Evolutionary conservation across 148 eudicot genomes (phyloP).

Genomic region (Persicaria maculosa): DNA sequence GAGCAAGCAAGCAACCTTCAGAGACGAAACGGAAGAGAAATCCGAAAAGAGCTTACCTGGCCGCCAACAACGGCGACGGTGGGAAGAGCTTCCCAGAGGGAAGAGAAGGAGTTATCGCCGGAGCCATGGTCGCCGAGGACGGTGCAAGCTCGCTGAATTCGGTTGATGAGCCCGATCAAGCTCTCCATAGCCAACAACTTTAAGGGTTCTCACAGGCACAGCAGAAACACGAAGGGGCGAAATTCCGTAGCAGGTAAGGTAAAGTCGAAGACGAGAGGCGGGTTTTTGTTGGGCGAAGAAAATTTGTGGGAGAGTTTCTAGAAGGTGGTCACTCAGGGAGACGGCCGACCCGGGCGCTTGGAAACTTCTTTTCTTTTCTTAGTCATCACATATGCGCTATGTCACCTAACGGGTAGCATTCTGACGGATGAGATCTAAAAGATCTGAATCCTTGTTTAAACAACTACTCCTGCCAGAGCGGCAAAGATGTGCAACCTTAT

Average conservation of each 20-base stretch:
- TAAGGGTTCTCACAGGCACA: neutral
- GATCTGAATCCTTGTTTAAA: too few relatives aligned
- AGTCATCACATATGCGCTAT: too few relatives aligned
- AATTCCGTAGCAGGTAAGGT: constrained; percentile 10
- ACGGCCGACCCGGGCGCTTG: neutral
- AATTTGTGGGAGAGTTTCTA: constrained; percentile 7
- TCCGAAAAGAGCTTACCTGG: neutral
- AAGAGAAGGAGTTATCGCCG: constrained; percentile 10
- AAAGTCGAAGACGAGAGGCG: neutral
- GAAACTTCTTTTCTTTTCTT: too few relatives aligned
- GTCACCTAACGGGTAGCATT: too few relatives aligned
- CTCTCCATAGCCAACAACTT: constrained; percentile 14
- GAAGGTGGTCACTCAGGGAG: neutral
- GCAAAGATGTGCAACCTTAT: too few relatives aligned
- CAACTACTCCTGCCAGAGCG: too few relatives aligned
- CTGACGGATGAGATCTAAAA: too few relatives aligned
- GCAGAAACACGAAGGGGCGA: neutral
- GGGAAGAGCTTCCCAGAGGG: constrained; percentile 18
- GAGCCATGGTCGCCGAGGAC: constrained; percentile 8
- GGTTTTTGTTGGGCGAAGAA: neutral
- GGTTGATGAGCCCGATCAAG: constrained; percentile 16
- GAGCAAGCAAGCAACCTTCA: neutral
- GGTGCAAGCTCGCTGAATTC: constrained; percentile 14
- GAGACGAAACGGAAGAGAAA: neutral
- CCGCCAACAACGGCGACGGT: constrained; percentile 18